phyloP scores from a whole-genome alignment of 2,329 filamentous ascomycete species.

The Aspergillus sp. region DNA sequence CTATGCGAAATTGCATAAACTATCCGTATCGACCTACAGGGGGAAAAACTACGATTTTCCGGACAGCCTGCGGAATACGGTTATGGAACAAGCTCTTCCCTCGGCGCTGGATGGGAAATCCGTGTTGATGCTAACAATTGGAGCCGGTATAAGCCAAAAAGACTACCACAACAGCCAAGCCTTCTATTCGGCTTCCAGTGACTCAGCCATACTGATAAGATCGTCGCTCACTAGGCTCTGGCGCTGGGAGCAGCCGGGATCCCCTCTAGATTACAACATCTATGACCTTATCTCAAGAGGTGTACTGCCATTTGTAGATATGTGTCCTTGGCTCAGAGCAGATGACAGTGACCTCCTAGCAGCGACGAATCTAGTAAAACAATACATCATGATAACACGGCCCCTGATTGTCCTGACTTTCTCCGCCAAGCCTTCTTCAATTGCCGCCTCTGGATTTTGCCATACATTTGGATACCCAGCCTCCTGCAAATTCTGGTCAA shows the following conservation, averaged over 20 bases:
- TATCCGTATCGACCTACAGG: neutral
- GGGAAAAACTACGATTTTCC: neutral
- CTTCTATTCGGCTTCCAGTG: neutral
- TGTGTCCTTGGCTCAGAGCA: neutral
- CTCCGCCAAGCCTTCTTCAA: neutral
- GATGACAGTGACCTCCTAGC: neutral
- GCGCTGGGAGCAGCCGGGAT: neutral
- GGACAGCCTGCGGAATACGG: neutral
- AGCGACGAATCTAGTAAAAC: neutral
- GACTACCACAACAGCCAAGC: neutral
- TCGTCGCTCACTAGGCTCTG: neutral
- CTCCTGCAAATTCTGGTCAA: neutral
- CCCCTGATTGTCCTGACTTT: neutral
- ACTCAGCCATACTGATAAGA: neutral
- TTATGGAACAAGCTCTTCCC: neutral
- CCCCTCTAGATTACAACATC: neutral
- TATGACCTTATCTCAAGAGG: neutral
- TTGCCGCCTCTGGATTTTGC: neutral
- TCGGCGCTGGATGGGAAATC: neutral
- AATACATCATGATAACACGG: neutral
- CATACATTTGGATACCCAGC: neutral
- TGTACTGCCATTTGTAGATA: neutral
- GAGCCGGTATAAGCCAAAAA: neutral
- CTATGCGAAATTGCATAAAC: neutral
- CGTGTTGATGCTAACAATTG: neutral